Evolutionary conservation across 2,329 filamentous ascomycete species (phyloP).

Genomic region (Immersiporthe knoxdaviesiana): DNA sequence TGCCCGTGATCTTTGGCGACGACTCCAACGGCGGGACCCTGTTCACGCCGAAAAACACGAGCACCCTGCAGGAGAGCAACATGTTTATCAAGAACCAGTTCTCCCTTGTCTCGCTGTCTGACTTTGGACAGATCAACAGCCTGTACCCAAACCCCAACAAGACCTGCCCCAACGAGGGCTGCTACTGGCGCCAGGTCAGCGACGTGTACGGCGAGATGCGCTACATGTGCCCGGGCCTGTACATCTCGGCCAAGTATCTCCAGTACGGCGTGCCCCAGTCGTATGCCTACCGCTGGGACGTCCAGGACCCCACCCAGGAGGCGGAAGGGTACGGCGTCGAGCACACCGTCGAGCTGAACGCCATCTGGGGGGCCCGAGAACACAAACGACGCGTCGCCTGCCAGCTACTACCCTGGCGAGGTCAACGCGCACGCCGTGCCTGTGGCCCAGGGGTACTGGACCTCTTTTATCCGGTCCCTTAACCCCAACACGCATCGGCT

Average conservation of each 20-base stretch:
- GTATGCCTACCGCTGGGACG: conserved; percentile 74
- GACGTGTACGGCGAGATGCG: conserved; percentile 67
- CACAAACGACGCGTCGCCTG: conserved; percentile 51
- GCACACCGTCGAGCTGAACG: conserved; percentile 68
- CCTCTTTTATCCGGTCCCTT: conserved; percentile 68
- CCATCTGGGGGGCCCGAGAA: conserved; percentile 69
- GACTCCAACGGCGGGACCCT: conserved; percentile 68
- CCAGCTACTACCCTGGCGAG: conserved; percentile 56
- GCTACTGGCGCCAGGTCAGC: conserved; percentile 61
- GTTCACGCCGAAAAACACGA: conserved; percentile 57
- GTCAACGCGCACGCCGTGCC: conserved; percentile 62
- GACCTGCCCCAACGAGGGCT: conserved; percentile 51
- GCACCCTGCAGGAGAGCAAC: conserved; percentile 52
- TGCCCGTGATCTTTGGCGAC: conserved; percentile 43
- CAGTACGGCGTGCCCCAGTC: conserved; percentile 45
- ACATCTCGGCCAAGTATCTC: conserved; percentile 48
- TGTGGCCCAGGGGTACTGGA: conserved; percentile 72
- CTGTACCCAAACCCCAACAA: conserved; percentile 58
- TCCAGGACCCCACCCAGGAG: conserved; percentile 60
- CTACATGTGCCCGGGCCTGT: conserved; percentile 66
- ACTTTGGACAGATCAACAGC: conserved; percentile 55
- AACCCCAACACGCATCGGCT: conserved; percentile 64
- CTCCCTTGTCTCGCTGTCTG: conserved; percentile 53
- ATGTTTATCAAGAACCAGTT: conserved; percentile 62
- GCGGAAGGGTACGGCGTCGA: conserved; percentile 63